Evolutionary conservation across 192 early-diverging fungal genomes (phyloP), one percentile per base, ranked within the genome.

Genomic region (Oehlia diaphana): DNA sequence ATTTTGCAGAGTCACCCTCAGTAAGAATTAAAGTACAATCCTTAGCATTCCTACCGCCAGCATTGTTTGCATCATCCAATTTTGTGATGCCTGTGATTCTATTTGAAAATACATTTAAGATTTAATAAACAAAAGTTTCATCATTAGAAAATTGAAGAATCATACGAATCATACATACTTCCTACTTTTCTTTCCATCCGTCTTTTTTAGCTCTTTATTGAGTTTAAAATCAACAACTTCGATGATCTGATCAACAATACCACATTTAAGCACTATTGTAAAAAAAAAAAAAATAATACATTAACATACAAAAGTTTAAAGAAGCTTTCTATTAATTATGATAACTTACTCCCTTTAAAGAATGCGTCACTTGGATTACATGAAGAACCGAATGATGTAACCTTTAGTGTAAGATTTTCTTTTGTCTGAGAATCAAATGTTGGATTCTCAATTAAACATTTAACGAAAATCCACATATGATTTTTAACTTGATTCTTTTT

Each of bases 351-450:
- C 63, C 94, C 90, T 9, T 97, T 94, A 8, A n/a, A 83, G 81
- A 14, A 95, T 4, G 50, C 12, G 16, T 53, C 50, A 53, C 50
- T 53, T 53, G 50, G 74, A 63, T 82, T 82, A 83, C 93, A 96
- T 63, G 88, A 95, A 42, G 94, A 95, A 9, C 94, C 94, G 83
- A 99, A 98, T 6, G 89, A 81, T 0, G 90, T 87, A 26, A 80
- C 58, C 44, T 92, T 88, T 66, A 96, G 83, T 21, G 96, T 99
- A 92, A 99, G 89, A 74, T 87, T 97, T 81, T 98, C 98, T 84
- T 99, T 99, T 31, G 97, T 99, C 85, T 99, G 98, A 37, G 96
- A 97, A 84, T 98, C 96, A 84, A 99, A 99, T 14, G 95, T 84
- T 9, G 98, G 96, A 79, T 99, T 99, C 74, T 93, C 95, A 74